These are phyloP conservation scores for Paraphoma sp. DNA, from an alignment of 2,329 filamentous ascomycete genomes.

Conservation along the genomic window DNA sequence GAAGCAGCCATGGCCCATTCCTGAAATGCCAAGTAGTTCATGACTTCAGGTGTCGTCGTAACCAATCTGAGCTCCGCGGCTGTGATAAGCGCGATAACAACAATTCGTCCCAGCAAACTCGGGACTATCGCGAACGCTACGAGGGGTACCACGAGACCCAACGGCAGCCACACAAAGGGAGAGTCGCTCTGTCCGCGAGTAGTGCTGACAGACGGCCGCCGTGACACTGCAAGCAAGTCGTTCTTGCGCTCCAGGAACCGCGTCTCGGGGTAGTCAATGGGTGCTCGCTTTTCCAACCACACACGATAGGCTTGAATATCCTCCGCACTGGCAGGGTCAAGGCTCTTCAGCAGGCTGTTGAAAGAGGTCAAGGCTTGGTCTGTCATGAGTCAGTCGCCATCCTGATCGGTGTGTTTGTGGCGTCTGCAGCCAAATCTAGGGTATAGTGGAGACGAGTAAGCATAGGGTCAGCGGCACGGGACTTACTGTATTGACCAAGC, in stretches of 20 bases:
- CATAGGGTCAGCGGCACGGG: neutral
- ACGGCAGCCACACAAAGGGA: constrained; percentile 42
- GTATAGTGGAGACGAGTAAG: constrained; percentile 3
- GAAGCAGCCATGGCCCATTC: constrained; percentile 50
- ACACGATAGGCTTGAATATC: constrained; percentile 63
- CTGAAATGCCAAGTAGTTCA: constrained; percentile 41
- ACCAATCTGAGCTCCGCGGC: constrained; percentile 44
- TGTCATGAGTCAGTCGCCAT: constrained; percentile 22
- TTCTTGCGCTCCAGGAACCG: constrained; percentile 63
- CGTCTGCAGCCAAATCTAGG: neutral
- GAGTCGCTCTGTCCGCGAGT: constrained; percentile 28
- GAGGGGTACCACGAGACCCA: constrained; percentile 50
- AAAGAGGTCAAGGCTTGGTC: constrained; percentile 65
- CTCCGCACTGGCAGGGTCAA: constrained; percentile 56
- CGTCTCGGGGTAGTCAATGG: constrained; percentile 66
- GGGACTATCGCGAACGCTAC: constrained; percentile 53
- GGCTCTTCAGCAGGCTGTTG: constrained; percentile 58
- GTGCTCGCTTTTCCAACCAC: constrained; percentile 62
- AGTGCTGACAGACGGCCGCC: constrained; percentile 22
- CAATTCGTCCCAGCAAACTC: constrained; percentile 48
- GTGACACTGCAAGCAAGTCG: constrained; percentile 59
- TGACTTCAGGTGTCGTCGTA: constrained; percentile 41
- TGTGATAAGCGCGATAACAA: constrained; percentile 48
- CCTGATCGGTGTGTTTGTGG: constrained; percentile 7
- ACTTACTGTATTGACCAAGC: constrained; percentile 70